These are phyloP conservation scores for Rhodomyrtus psidioides DNA, from an alignment of 441 rosid genomes.

Conservation along the genomic window DNA sequence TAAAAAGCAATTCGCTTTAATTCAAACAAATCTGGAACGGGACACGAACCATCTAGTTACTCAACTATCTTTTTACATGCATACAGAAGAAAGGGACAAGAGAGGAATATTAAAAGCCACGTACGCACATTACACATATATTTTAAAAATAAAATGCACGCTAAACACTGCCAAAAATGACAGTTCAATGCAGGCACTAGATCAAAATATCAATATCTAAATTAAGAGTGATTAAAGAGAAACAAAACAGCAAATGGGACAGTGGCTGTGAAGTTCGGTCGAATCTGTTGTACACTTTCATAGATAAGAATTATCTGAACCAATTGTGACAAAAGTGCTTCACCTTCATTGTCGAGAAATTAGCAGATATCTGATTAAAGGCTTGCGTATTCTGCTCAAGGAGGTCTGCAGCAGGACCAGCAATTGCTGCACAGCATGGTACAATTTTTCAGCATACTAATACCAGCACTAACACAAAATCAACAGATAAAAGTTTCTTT, in stretches of 20 bases:
- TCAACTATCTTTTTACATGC: not conserved
- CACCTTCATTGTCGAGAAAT: constrained; percentile 47
- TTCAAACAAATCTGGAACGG: not conserved
- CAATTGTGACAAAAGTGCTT: constrained; percentile 1
- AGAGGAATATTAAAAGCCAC: not conserved
- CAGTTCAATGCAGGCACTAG: not conserved
- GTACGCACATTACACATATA: not conserved
- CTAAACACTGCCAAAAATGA: not conserved
- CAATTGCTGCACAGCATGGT: constrained; percentile 33
- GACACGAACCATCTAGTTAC: not conserved
- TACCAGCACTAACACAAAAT: not conserved
- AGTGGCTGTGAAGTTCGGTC: not conserved
- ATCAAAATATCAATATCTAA: not conserved
- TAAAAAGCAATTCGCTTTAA: not conserved
- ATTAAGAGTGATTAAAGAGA: not conserved
- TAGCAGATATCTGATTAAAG: constrained; percentile 41
- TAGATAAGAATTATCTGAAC: not conserved
- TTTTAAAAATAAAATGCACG: not conserved
- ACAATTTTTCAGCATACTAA: not conserved
- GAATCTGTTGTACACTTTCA: not conserved
- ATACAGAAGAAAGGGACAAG: not conserved
- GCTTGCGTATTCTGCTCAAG: constrained; percentile 44
- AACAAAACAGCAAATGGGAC: not conserved
- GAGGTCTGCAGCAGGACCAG: constrained; percentile 43
- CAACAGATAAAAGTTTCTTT: not conserved